phyloP scores from a whole-genome alignment of 148 eudicot species.

The Rhododendron henanense region DNA sequence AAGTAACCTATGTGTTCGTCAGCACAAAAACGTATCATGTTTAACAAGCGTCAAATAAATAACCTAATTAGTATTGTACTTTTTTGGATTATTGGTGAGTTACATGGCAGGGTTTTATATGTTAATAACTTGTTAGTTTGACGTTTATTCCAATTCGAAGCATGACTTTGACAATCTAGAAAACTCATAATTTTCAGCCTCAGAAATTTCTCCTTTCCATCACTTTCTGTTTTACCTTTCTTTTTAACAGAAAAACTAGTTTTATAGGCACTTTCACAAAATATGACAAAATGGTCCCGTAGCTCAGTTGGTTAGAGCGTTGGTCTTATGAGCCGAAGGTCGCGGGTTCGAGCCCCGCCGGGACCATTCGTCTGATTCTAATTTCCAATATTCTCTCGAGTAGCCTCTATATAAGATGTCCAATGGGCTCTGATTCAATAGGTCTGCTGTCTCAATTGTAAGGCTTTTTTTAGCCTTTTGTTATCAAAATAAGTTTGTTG shows the following conservation, averaged over 20 bases:
- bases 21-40: too few relatives aligned
- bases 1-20: neutral
- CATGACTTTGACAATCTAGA: neutral
- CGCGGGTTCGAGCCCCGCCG: slow-evolving; percentile 17
- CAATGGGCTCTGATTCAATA: neutral
- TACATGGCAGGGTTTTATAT: neutral
- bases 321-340: slow-evolving; percentile 15
- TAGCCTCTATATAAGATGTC: neutral
- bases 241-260: too few relatives aligned
- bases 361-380: slow-evolving; percentile 9
- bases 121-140: neutral
- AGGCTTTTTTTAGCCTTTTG: too few relatives aligned
- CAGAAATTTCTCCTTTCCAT: neutral
- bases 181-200: neutral
- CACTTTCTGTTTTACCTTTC: too few relatives aligned
- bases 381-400: neutral
- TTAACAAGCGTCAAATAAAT: too few relatives aligned
- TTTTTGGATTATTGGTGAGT: neutral
- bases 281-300: neutral
- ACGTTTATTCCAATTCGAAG: neutral
- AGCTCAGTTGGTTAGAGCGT: slow-evolving; percentile 15
- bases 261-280: neutral
- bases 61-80: neutral
- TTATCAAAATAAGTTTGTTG: too few relatives aligned
- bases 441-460: neutral